phyloP scores from a whole-genome alignment of 2,329 filamentous ascomycete species.

The Cordyceps fumosorosea region DNA sequence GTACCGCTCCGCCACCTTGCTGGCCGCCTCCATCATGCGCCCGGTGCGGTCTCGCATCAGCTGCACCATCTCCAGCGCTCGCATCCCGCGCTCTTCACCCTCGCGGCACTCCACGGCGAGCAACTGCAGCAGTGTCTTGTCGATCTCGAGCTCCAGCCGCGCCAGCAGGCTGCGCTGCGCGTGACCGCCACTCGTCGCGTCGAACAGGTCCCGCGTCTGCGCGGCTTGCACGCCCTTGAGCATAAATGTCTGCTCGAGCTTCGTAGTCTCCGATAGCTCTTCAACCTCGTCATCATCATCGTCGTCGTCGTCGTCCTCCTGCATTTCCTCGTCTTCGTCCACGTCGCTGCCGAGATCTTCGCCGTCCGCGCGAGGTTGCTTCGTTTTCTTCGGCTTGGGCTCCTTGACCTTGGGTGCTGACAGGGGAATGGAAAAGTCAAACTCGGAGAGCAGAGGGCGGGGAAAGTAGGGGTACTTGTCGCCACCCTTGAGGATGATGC shows the following conservation, averaged over 20 bases:
- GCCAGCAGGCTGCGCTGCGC: conserved; percentile 61
- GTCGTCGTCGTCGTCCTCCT: conserved; percentile 29
- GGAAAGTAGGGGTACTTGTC: conserved; percentile 93
- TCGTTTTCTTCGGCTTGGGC: conserved; percentile 26
- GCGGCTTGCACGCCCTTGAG: conserved; percentile 65
- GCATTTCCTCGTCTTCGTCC: conserved; percentile 26
- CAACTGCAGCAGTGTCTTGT: conserved; percentile 85
- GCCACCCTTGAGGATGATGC: conserved; percentile 95
- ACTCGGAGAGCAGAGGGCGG: conserved; percentile 82
- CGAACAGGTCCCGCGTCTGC: conserved; percentile 68
- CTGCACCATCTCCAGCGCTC: conserved; percentile 81
- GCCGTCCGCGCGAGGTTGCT: conserved; percentile 23
- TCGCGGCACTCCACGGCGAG: conserved; percentile 85
- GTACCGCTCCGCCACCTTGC: conserved; percentile 83
- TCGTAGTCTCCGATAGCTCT: conserved; percentile 43
- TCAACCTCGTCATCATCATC: conserved; percentile 25
- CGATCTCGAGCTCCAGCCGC: conserved; percentile 72
- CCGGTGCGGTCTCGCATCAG: conserved; percentile 80
- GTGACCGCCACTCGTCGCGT: conserved; percentile 51
- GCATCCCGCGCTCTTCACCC: conserved; percentile 90
- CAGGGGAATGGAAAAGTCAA: conserved; percentile 83
- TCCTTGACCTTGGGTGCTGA: conserved; percentile 36
- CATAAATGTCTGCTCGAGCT: conserved; percentile 76
- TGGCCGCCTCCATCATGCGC: conserved; percentile 85
- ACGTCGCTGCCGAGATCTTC: conserved; percentile 19